phyloP scores from a whole-genome alignment of 768 basidiomycete species.

The Multifurca ochricompacta region DNA sequence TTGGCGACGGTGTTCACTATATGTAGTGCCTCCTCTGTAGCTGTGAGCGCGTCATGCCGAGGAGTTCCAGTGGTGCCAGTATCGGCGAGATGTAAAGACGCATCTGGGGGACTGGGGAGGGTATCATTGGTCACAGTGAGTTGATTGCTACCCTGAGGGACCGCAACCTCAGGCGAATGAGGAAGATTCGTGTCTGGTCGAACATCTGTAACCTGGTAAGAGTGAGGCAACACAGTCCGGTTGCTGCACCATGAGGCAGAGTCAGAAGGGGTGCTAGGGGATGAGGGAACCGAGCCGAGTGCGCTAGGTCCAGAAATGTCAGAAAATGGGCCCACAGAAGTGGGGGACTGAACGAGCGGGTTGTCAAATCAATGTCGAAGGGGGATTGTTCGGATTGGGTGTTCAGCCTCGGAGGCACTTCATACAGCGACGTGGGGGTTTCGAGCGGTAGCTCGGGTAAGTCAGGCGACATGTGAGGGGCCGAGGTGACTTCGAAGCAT shows the following conservation, averaged over 20 bases:
- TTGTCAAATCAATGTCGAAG: neutral
- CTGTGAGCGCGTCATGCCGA: neutral
- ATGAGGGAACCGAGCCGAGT: neutral
- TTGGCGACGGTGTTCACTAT: neutral
- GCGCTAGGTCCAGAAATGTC: slow-evolving; percentile 2
- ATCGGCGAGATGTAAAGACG: neutral
- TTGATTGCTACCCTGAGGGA: neutral
- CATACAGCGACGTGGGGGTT: neutral
- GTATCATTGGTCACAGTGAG: neutral
- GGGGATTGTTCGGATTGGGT: neutral
- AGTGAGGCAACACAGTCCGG: neutral
- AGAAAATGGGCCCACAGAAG: neutral
- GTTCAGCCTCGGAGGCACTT: neutral
- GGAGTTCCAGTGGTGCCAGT: neutral
- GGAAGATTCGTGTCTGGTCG: neutral
- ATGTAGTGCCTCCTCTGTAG: neutral
- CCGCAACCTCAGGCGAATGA: neutral
- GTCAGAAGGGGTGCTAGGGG: neutral
- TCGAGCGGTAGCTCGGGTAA: neutral
- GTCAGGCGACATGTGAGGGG: neutral
- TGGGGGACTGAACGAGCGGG: neutral
- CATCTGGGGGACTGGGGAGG: neutral
- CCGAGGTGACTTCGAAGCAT: neutral
- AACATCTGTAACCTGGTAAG: neutral
- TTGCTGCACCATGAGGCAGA: neutral